Evolutionary conservation across 495 filamentous ascomycete species (phyloP).

Genomic region (Penicillium paxilli): DNA sequence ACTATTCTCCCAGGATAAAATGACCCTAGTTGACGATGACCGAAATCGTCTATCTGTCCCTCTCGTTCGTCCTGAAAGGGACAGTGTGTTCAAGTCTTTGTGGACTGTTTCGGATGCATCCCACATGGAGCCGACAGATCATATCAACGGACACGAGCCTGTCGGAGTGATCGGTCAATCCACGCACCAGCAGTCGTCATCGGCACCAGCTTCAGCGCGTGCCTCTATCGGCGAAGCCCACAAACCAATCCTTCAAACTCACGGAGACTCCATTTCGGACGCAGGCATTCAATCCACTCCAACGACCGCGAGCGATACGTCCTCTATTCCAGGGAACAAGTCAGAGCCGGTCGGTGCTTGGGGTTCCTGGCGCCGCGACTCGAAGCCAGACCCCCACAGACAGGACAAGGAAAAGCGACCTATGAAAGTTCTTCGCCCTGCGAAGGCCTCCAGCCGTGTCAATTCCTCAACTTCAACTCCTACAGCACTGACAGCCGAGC

Average conservation of each 20-base stretch:
- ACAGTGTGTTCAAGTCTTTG: constrained; percentile 73
- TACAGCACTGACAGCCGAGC: constrained; percentile 30
- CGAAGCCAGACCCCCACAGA: constrained; percentile 44
- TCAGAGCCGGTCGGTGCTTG: constrained; percentile 55
- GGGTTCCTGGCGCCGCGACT: constrained; percentile 68
- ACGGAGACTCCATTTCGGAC: neutral
- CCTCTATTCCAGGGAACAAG: constrained; percentile 37
- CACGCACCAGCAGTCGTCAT: constrained; percentile 13
- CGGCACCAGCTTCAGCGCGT: constrained; percentile 24
- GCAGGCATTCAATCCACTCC: neutral
- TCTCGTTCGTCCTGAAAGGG: constrained; percentile 90
- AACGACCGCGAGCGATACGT: constrained; percentile 25
- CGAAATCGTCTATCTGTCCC: constrained; percentile 88
- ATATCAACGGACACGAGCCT: constrained; percentile 18
- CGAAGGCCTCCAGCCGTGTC: constrained; percentile 50
- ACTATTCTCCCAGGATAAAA: constrained; percentile 83
- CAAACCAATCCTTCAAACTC: constrained; percentile 24
- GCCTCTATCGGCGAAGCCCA: constrained; percentile 32
- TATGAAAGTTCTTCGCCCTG: constrained; percentile 79
- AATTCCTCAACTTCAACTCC: constrained; percentile 32
- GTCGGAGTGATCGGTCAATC: constrained; percentile 34
- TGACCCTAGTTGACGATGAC: constrained; percentile 84
- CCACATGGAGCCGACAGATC: constrained; percentile 5
- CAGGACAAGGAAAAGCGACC: constrained; percentile 50
- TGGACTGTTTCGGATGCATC: constrained; percentile 52